Evolutionary conservation across 306 rosid genomes (phyloP).

Genomic region (Luffa aegyptiaca): DNA sequence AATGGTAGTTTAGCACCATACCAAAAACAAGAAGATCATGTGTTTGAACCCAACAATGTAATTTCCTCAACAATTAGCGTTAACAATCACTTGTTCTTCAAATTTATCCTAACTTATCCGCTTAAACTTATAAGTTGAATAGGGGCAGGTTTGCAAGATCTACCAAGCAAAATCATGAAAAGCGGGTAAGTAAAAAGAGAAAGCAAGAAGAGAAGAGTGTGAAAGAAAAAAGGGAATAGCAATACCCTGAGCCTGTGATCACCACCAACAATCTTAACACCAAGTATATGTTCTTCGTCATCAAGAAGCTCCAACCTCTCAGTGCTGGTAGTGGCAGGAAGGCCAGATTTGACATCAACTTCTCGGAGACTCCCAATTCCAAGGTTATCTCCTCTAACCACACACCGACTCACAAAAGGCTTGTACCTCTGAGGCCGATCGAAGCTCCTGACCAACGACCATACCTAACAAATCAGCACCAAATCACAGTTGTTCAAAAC

Average conservation of each 20-base stretch:
- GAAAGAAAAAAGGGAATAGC: neutral
- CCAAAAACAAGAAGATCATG: neutral
- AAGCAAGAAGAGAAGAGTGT: neutral
- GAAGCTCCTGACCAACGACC: slow-evolving; percentile 73
- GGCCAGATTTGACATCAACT: slow-evolving; percentile 72
- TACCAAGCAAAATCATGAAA: neutral
- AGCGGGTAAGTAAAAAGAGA: neutral
- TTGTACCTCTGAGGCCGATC: slow-evolving; percentile 69
- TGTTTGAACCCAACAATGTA: neutral
- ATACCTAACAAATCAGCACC: slow-evolving; percentile 29
- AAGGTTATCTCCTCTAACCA: slow-evolving; percentile 45
- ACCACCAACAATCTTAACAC: slow-evolving; percentile 61
- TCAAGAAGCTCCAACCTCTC: slow-evolving; percentile 67
- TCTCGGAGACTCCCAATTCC: slow-evolving; percentile 70
- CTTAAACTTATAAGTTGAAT: neutral
- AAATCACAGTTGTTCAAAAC: neutral
- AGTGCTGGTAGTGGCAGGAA: slow-evolving; percentile 72
- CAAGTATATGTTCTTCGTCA: slow-evolving; percentile 65
- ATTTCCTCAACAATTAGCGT: neutral
- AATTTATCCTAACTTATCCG: neutral
- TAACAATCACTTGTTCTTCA: neutral
- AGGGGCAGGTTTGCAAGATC: neutral
- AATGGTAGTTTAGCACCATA: neutral
- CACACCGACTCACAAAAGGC: slow-evolving; percentile 61
- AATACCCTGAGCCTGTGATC: slow-evolving; percentile 64